Conservation (phyloP, 352 stramenopile genomes). For the Aphanomyces astaci region DNA sequence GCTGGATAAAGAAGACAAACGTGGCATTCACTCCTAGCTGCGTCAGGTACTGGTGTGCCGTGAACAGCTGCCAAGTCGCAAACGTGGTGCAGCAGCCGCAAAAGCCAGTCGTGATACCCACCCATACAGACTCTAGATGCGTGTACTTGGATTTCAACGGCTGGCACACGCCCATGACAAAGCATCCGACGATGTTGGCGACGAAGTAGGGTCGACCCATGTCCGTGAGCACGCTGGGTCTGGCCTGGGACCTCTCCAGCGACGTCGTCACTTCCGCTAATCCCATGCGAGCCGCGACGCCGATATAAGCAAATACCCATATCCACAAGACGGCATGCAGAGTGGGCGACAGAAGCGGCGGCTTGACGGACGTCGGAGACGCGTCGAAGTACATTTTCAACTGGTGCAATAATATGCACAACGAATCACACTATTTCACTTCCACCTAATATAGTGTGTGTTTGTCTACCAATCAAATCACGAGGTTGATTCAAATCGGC, state of each 20-base stretch:
- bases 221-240: not conserved
- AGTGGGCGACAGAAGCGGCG: not conserved
- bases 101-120: conserved; percentile 54
- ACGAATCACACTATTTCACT: not conserved
- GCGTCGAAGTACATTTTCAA: not conserved
- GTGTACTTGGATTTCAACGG: conserved; percentile 25
- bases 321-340: conserved; percentile 4
- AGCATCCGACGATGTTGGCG: conserved; percentile 50
- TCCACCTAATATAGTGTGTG: not conserved
- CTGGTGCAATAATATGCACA: not conserved
- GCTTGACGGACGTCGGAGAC: not conserved
- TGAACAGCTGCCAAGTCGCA: conserved; percentile 46
- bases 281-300: conserved; percentile 1
- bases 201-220: conserved; percentile 49
- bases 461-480: not conserved
- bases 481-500: no score
- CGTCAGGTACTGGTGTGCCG: conserved; percentile 23
- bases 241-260: not conserved
- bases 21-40: conserved; percentile 3
- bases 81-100: conserved; percentile 64
- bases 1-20: conserved; percentile 14
- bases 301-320: conserved; percentile 2
- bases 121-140: conserved; percentile 38
- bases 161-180: conserved; percentile 53
- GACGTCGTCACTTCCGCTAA: not conserved